Base-by-base conservation (phyloP, 805 yeast genomes). In the Yamadazyma tumulicola region DNA sequence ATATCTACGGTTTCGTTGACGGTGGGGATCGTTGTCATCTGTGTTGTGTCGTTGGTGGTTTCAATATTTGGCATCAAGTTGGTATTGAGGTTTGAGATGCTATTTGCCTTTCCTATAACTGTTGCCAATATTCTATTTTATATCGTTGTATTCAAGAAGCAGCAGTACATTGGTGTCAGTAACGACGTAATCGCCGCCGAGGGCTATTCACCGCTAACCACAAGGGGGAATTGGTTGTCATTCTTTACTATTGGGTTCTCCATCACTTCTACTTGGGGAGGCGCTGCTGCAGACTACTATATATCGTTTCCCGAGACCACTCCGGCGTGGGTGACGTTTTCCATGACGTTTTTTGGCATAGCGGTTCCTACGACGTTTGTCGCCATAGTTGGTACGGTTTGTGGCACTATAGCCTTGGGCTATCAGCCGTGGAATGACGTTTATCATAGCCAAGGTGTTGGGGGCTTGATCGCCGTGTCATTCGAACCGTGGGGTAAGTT, bases 241-340 rank as follows among this genome's bases (percentile, higher is more conserved):
- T 61, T 57, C 35, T 61, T 60, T 42, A 54, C 65, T 4, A 37
- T 61, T 21, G 62, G 63, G 1, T 61, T 58, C 37, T 57, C 65
- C 5, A 59, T 59, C 6, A 59, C 95, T 34, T 76, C 95, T 34
- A 96, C 96, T 42, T 88, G 97, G 97, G 77, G 94, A 36, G 81
- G 96, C 12, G 86, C 80, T 49, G 93, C 96, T 17, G 78, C 95
- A 32, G 97, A 88, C 63, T 89, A 88, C 65, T 85, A 95, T 32
- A 87, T 82, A 26, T 87, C 85, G 67, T 85, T 84, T 74, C 85
- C 83, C 45, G 67, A 73, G 49, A 70, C 74, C 51, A 76, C 81
- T 44, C 74, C 73, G 58, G 66, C 76, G 26, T 44, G 47, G 54
- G 79, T 68, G 54, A 68, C 85, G 34, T 87, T 86, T 66, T 55